These are phyloP conservation scores for Infundibulicybe gibba DNA, from an alignment of 768 basidiomycete species.

Conservation along the genomic window DNA sequence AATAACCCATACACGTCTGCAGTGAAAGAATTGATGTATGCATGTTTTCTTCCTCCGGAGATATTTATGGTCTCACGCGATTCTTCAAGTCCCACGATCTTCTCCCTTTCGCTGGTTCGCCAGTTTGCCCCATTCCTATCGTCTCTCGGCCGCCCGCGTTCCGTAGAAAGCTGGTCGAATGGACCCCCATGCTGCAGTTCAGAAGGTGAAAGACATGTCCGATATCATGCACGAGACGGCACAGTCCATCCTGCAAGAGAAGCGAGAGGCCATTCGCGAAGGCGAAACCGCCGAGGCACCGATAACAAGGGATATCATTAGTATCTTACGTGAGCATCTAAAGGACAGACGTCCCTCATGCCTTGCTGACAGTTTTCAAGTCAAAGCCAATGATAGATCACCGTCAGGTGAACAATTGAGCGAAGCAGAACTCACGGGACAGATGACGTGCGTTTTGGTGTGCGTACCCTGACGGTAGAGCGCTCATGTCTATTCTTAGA, in stretches of 20 bases:
- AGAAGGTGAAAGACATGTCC: slow-evolving; percentile 40
- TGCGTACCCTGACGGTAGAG: not conserved
- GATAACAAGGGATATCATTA: slow-evolving; percentile 45
- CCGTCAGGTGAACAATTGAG: slow-evolving; percentile 29
- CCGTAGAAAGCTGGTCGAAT: slow-evolving; percentile 39
- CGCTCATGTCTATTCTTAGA: slow-evolving; percentile 15
- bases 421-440: slow-evolving; percentile 42
- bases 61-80: not conserved
- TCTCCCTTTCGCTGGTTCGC: slow-evolving; percentile 39
- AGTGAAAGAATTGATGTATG: slow-evolving; percentile 43
- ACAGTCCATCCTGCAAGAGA: slow-evolving; percentile 32
- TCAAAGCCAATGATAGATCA: slow-evolving; percentile 33
- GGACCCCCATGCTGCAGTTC: slow-evolving; percentile 30
- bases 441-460: slow-evolving; percentile 39
- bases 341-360: slow-evolving; percentile 3
- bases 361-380: slow-evolving; percentile 11
- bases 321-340: slow-evolving; percentile 36
- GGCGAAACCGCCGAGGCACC: slow-evolving; percentile 14
- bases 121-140: slow-evolving; percentile 42
- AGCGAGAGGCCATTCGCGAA: slow-evolving; percentile 24
- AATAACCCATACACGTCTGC: slow-evolving; percentile 42
- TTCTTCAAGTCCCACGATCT: slow-evolving; percentile 36
- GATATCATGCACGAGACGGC: slow-evolving; percentile 45
- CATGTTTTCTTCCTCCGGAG: slow-evolving; percentile 1
- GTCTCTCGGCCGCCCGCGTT: slow-evolving; percentile 37